Conservation (phyloP, 2,329 filamentous ascomycete genomes). For the Dissoconium aciculare region DNA sequence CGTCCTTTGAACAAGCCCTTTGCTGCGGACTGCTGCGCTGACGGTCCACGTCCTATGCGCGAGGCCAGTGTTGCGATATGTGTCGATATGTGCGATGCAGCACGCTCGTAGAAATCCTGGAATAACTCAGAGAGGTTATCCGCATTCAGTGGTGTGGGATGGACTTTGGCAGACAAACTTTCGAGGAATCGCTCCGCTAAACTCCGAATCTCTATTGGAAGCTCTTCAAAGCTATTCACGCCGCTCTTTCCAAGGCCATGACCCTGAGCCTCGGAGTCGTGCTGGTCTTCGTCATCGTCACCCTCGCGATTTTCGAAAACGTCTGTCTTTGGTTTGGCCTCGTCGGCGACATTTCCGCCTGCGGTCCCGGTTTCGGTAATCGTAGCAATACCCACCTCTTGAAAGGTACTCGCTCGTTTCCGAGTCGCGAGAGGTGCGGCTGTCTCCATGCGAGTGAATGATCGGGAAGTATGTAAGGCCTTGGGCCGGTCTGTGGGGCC, state of each 20-base stretch:
- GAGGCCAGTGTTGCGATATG: conserved; percentile 71
- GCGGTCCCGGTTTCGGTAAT: conserved; percentile 31
- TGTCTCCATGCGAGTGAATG: conserved; percentile 33
- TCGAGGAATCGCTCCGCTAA: conserved; percentile 88
- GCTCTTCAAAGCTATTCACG: conserved; percentile 60
- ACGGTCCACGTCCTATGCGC: conserved; percentile 53
- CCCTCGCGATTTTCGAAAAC: conserved; percentile 29
- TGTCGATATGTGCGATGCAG: conserved; percentile 68
- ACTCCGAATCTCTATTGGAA: conserved; percentile 86
- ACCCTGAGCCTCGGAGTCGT: conserved; percentile 11
- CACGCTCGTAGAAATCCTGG: conserved; percentile 80
- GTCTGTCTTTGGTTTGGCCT: conserved; percentile 24
- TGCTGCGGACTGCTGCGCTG: conserved; percentile 31
- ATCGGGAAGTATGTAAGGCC: conserved; percentile 30
- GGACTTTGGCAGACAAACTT: conserved; percentile 71
- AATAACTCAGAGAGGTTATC: conserved; percentile 75
- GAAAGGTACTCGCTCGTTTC: conserved; percentile 34
- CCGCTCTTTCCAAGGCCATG: conserved; percentile 29
- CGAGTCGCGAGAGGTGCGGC: conserved; percentile 21
- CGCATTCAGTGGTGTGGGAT: conserved; percentile 67
- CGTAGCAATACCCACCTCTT: conserved; percentile 28
- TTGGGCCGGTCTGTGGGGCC: conserved; percentile 14
- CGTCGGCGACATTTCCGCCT: conserved; percentile 21
- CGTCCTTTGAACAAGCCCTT: conserved; percentile 36
- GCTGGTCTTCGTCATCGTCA: conserved; percentile 20